Conservation (phyloP, 768 basidiomycete species). For the Leucogyrophana mollusca region DNA sequence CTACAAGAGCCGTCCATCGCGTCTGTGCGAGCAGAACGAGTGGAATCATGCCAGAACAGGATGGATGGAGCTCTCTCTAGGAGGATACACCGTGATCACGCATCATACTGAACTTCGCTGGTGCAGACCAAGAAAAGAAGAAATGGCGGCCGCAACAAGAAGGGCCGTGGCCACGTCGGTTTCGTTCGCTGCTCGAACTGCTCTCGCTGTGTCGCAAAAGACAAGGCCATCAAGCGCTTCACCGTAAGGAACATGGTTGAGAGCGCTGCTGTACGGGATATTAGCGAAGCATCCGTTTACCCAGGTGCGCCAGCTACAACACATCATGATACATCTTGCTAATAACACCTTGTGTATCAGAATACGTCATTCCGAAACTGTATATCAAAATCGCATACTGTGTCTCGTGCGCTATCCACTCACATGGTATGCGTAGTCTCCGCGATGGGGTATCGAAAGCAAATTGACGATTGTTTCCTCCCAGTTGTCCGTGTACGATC, state of each 20-base stretch:
- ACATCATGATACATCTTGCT: background rate
- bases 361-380: slow-evolving; percentile 94
- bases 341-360: slow-evolving; percentile 36
- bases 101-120: slow-evolving; percentile 11
- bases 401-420: slow-evolving; percentile 98
- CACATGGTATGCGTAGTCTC: slow-evolving; percentile 69
- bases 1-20: background rate
- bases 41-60: slow-evolving; percentile 3
- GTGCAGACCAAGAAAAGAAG: slow-evolving; percentile 96
- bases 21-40: background rate
- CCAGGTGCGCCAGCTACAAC: slow-evolving; percentile 53
- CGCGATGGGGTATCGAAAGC: background rate
- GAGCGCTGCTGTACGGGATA: slow-evolving; percentile 96
- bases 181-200: slow-evolving; percentile 99
- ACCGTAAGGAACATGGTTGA: slow-evolving; percentile 99
- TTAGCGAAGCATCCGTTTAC: slow-evolving; percentile 95
- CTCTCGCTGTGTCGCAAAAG: slow-evolving; percentile 96
- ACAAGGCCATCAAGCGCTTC: slow-evolving; percentile 99
- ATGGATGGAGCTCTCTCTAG: slow-evolving; percentile 12
- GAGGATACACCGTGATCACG: slow-evolving; percentile 2
- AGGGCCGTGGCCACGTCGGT: slow-evolving; percentile 93
- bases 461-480: background rate
- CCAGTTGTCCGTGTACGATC: slow-evolving; percentile 99
- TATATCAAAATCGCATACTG: slow-evolving; percentile 99
- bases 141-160: slow-evolving; percentile 99